phyloP scores from a whole-genome alignment of 2,329 filamentous ascomycete species.

The Colletotrichum agaves region DNA sequence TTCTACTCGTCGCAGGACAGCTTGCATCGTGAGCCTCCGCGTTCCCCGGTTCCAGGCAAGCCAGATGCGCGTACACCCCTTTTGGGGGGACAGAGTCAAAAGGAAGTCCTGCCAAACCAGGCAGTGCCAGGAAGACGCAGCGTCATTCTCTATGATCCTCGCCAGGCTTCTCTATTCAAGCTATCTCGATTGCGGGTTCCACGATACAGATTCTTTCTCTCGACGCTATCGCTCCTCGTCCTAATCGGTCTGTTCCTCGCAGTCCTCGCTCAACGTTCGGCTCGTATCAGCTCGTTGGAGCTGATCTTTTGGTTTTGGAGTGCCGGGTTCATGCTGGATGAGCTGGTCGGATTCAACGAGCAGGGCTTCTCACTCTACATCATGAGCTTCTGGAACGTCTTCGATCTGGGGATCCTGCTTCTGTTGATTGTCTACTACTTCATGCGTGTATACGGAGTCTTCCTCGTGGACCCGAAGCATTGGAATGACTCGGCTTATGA shows the following conservation, averaged over 20 bases:
- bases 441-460: conserved; percentile 87
- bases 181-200: conserved; percentile 90
- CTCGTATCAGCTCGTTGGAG: conserved; percentile 85
- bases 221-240: conserved; percentile 86
- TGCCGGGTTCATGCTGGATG: conserved; percentile 95
- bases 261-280: conserved; percentile 79
- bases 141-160: conserved; percentile 88
- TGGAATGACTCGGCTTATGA: conserved; percentile 91
- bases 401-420: conserved; percentile 89
- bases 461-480: conserved; percentile 78
- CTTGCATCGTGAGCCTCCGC: conserved; percentile 72
- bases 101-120: conserved; percentile 45
- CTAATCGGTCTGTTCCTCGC: conserved; percentile 87
- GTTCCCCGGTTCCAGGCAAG: conserved; percentile 46
- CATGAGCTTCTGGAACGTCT: conserved; percentile 98
- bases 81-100: conserved; percentile 51
- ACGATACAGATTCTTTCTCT: conserved; percentile 89
- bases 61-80: conserved; percentile 62
- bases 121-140: conserved; percentile 70
- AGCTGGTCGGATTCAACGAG: conserved; percentile 95
- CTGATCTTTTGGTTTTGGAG: conserved; percentile 98
- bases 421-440: conserved; percentile 90
- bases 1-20: conserved; percentile 91
- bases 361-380: conserved; percentile 96
- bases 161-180: conserved; percentile 91